These are phyloP conservation scores for Geotrichum macrosporum DNA, from an alignment of 1,139 yeast species.

Conservation along the genomic window DNA sequence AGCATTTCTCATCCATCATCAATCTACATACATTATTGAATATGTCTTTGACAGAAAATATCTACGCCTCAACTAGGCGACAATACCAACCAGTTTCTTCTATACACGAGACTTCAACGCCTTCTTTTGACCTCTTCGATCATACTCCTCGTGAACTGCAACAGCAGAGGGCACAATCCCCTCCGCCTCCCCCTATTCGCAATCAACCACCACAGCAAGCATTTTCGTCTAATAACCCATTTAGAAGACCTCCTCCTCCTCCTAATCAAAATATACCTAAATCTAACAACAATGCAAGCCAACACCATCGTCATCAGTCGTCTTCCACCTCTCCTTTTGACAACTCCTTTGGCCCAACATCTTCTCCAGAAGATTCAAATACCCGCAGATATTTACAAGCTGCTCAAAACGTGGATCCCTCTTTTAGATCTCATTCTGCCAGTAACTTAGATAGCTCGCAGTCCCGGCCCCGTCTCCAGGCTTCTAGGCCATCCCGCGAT, in stretches of 20 bases:
- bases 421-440: conserved; percentile 14
- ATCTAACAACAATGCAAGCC: too few relatives aligned
- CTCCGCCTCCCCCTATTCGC: conserved; percentile 2
- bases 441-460: conserved; percentile 1
- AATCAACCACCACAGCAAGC: conserved; percentile 6
- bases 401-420: conserved; percentile 3
- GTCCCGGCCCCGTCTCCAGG: neutral
- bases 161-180: conserved; percentile 3
- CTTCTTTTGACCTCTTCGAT: conserved; percentile 12
- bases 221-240: conserved; percentile 21
- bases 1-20: too few relatives aligned
- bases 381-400: neutral
- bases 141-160: neutral
- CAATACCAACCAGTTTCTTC: conserved; percentile 4
- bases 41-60: conserved; percentile 12
- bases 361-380: conserved; percentile 1
- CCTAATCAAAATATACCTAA: too few relatives aligned
- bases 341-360: conserved; percentile 1
- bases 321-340: neutral
- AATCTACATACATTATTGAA: too few relatives aligned
- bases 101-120: neutral
- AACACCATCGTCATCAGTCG: neutral
- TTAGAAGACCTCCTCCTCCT: conserved; percentile 18
- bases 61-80: conserved; percentile 8
- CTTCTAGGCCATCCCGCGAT: neutral